Base-by-base conservation (phyloP, 495 filamentous ascomycete genomes). In the Schizothecium vesticola region DNA sequence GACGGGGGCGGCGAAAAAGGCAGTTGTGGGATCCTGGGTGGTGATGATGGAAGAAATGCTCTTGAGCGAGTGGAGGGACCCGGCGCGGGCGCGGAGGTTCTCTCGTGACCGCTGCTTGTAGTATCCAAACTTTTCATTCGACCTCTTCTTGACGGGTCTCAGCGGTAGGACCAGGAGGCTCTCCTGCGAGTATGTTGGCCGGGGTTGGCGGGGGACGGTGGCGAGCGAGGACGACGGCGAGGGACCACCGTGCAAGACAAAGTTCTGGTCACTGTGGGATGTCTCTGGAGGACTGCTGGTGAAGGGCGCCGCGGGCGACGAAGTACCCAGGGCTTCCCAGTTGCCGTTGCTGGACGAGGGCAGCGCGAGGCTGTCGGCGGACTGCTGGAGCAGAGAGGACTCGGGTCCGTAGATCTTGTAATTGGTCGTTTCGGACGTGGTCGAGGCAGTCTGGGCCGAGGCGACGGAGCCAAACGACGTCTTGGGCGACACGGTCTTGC, bases 151-250 rank as follows among this genome's bases (percentile, higher is more conserved):
- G 69, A 76, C 70, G 11, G 80, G 77, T 31, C 80, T 73, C 13
- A 87, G 71, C 4, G 85, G 84, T 16, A 82, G 80, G n/a, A 87
- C 81, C 10, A 81, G 69, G 29, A 87, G 77, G 60, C 84, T 86
- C 66, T 86, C 84, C 63, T 84, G 83, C 6, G 85, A 87, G 74
- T 86, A 86, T 36, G 76, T 77, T n/a, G 77, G 74, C 8, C 77
- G 76, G 2, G 73, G 67, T 24, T 74, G 72, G 10, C 68, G 76
- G 19, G 68, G 26, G 56, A 77, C 67, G 64, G 72, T 69, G 43
- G 61, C 70, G 9, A 75, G 66, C 19, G 80, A 84, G 8, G 78
- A 73, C 11, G 80, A 70, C 23, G 78, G 75, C 0, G 83, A 81
- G 25, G 78, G 70, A 21, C 80, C 77, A 29, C 80, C 79, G 71